Evolutionary conservation across 176 grass and related monocot genomes (phyloP).

Genomic region (Bonia amplexicaulis): DNA sequence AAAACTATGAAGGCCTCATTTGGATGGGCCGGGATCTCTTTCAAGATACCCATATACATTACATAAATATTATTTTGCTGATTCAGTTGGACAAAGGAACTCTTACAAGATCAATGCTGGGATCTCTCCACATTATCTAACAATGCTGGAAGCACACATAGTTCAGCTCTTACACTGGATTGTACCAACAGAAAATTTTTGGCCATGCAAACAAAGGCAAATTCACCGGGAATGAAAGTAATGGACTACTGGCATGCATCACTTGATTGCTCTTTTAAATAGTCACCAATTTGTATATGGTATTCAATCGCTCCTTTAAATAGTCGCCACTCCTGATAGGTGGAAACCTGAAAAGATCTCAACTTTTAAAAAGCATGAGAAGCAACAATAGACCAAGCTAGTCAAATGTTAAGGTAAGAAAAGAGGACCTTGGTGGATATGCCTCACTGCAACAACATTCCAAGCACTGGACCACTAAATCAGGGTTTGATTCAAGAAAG

Average conservation of each 20-base stretch:
- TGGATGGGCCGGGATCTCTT: no score
- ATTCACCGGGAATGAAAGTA: neutral
- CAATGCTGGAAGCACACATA: no score
- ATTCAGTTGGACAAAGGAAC: neutral
- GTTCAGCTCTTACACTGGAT: neutral
- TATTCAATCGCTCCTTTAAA: constrained; percentile 26
- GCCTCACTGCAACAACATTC: constrained; percentile 53
- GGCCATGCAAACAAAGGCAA: neutral
- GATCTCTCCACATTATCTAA: no score
- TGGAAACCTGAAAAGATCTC: constrained; percentile 40
- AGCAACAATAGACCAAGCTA: neutral
- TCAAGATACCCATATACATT: no score
- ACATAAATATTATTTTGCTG: neutral
- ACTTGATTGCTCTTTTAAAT: neutral
- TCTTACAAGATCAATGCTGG: no score
- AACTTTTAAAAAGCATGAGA: neutral
- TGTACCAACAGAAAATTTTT: neutral
- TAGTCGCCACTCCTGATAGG: constrained; percentile 52
- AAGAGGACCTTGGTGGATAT: constrained; percentile 59
- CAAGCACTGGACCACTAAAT: constrained; percentile 59
- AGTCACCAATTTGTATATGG: constrained; percentile 16
- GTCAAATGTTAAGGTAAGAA: neutral
- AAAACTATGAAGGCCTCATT: no score
- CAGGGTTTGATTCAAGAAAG: neutral
- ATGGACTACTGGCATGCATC: neutral